phyloP scores from a whole-genome alignment of 345 rosid genomes.

The Pistacia integerrima region DNA sequence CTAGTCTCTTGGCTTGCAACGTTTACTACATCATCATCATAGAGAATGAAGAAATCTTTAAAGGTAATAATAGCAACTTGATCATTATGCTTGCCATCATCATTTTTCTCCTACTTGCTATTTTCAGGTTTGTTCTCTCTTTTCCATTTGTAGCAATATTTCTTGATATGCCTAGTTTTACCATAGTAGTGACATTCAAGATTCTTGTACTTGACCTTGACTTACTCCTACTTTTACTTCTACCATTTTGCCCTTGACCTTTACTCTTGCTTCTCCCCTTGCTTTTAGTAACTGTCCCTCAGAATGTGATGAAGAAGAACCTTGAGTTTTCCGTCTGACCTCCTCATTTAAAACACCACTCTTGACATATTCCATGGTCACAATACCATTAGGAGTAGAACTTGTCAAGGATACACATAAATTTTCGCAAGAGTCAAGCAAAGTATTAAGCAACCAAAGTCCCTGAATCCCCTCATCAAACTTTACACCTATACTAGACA shows the following conservation, averaged over 20 bases:
- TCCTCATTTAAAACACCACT: conserved; percentile 14
- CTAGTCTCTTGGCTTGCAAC: too few relatives aligned
- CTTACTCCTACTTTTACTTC: background rate
- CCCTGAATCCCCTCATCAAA: background rate
- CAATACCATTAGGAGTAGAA: background rate
- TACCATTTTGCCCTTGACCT: background rate
- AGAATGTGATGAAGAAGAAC: background rate
- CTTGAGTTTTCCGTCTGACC: background rate
- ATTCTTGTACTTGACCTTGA: background rate
- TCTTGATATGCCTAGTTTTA: background rate
- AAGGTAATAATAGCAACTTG: too few relatives aligned
- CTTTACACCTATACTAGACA: background rate
- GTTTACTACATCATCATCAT: too few relatives aligned
- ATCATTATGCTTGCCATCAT: too few relatives aligned
- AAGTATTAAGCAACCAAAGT: background rate
- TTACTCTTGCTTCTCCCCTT: background rate
- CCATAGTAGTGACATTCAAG: background rate
- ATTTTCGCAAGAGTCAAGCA: background rate
- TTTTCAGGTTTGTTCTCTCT: too few relatives aligned
- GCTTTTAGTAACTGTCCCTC: background rate
- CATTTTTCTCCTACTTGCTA: too few relatives aligned
- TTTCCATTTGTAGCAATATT: background rate
- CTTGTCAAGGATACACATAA: background rate
- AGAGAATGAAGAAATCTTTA: too few relatives aligned
- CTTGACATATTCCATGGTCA: background rate